Conservation (phyloP, 2,329 filamentous ascomycete genomes). For the Beauveria australis region DNA sequence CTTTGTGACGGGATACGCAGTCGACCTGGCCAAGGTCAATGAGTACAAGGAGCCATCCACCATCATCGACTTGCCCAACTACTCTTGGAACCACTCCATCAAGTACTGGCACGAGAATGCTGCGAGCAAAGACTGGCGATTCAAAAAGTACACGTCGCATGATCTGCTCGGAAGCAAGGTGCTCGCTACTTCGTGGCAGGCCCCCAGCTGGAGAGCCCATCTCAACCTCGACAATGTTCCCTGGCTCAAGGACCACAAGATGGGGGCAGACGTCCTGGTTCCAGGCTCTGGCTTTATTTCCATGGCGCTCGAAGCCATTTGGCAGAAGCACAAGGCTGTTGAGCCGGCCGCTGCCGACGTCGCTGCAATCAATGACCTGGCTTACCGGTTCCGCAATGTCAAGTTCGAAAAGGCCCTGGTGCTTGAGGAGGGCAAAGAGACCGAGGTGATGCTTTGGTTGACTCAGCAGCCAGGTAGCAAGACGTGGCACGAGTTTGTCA, state of each 20-base stretch:
- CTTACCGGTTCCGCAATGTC: constrained; percentile 5
- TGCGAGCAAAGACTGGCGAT: constrained; percentile 17
- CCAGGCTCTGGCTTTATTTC: constrained; percentile 34
- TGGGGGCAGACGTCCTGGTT: constrained; percentile 32
- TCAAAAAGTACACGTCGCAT: constrained; percentile 17
- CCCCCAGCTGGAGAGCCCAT: constrained; percentile 32
- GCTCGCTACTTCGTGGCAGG: constrained; percentile 21
- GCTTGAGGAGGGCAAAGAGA: neutral
- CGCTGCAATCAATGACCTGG: neutral
- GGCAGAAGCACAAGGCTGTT: constrained; percentile 12
- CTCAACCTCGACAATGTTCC: constrained; percentile 28
- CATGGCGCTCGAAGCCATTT: constrained; percentile 34
- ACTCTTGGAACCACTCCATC: constrained; percentile 19
- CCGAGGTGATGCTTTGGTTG: neutral
- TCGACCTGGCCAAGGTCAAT: constrained; percentile 11
- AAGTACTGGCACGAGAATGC: constrained; percentile 18
- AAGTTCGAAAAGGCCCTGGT: constrained; percentile 6
- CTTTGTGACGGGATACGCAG: neutral
- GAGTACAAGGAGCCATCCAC: neutral
- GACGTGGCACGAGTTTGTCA: neutral
- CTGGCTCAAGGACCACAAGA: constrained; percentile 37
- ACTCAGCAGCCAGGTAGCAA: neutral
- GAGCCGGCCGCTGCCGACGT: neutral
- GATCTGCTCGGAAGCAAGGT: constrained; percentile 23
- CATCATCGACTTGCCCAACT: constrained; percentile 17